These are phyloP conservation scores for Dictyostelium brefeldianum DNA, from an alignment of 78 protist genomes.

Conservation along the genomic window DNA sequence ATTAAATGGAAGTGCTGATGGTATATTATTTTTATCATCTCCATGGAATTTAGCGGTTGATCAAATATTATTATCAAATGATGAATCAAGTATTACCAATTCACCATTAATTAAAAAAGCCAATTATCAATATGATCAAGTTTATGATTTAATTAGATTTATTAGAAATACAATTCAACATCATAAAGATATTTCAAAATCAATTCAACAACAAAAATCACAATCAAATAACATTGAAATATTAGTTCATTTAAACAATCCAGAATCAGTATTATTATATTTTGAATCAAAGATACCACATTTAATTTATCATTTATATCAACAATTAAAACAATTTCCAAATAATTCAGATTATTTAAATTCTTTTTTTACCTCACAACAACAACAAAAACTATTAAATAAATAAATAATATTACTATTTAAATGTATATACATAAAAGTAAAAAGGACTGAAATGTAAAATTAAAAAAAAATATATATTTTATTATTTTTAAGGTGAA, in stretches of 20 bases:
- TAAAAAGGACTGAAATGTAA: no score
- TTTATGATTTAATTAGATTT: slow-evolving; percentile 33
- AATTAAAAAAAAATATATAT: no score
- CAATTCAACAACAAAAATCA: not conserved
- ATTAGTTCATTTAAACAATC: not conserved
- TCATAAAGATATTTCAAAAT: slow-evolving; percentile 15
- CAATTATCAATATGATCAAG: slow-evolving; percentile 16
- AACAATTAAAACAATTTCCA: slow-evolving; percentile 3
- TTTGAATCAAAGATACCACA: slow-evolving; percentile 32
- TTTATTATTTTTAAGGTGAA: not conserved
- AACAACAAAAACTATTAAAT: no score
- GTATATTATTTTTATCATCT: not conserved
- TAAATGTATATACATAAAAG: no score
- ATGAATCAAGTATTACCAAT: not conserved
- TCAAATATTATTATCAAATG: not conserved
- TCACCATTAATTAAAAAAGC: not conserved
- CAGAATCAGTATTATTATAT: slow-evolving; percentile 26
- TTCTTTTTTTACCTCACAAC: no score
- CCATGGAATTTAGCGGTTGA: not conserved
- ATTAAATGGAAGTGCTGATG: not conserved
- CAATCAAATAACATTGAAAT: not conserved
- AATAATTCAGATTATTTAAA: no score
- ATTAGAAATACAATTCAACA: slow-evolving; percentile 53
- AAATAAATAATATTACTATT: no score
- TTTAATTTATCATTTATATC: slow-evolving; percentile 8